phyloP scores from a whole-genome alignment of 2,329 filamentous ascomycete genomes.

The Ophiostoma sp. region DNA sequence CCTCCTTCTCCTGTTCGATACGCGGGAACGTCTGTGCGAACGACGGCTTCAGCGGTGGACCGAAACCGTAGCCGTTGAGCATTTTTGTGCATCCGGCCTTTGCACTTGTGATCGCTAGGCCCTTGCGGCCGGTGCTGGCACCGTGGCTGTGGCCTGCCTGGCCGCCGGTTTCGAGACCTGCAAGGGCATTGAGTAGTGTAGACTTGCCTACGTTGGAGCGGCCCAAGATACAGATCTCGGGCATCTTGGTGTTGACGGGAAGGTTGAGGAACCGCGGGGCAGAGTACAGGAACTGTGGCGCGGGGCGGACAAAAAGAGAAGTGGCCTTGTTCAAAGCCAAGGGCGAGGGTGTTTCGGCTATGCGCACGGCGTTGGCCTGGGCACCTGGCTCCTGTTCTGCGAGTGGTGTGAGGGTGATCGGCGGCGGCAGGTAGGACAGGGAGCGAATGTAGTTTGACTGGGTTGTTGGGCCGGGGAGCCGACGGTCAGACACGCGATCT shows the following conservation, averaged over 20 bases:
- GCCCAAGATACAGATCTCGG: conserved; percentile 70
- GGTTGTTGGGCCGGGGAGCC: not conserved
- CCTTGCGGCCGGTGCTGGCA: conserved; percentile 39
- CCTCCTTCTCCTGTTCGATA: conserved; percentile 24
- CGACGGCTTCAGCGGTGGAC: conserved; percentile 34
- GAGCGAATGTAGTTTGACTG: conserved; percentile 22
- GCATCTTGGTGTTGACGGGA: conserved; percentile 46
- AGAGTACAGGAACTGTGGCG: conserved; percentile 44
- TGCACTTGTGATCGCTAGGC: conserved; percentile 46
- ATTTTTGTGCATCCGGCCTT: conserved; percentile 49
- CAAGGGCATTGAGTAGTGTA: conserved; percentile 77
- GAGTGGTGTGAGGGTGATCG: not conserved
- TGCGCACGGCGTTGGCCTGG: conserved; percentile 10
- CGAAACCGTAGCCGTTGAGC: conserved; percentile 54
- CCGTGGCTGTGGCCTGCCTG: conserved; percentile 31
- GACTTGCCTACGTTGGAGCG: conserved; percentile 90
- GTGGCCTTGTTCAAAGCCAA: conserved; percentile 28
- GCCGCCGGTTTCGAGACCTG: conserved; percentile 39
- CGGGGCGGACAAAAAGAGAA: conserved; percentile 29
- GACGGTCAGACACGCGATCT: not conserved
- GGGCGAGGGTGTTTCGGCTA: conserved; percentile 23
- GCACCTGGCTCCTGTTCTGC: not conserved
- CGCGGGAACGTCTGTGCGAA: conserved; percentile 21
- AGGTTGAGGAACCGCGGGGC: conserved; percentile 46
- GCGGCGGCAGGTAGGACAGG: conserved; percentile 31